Evolutionary conservation across 345 rosid genomes (phyloP).

Genomic region (Mallotus nudiflorus): DNA sequence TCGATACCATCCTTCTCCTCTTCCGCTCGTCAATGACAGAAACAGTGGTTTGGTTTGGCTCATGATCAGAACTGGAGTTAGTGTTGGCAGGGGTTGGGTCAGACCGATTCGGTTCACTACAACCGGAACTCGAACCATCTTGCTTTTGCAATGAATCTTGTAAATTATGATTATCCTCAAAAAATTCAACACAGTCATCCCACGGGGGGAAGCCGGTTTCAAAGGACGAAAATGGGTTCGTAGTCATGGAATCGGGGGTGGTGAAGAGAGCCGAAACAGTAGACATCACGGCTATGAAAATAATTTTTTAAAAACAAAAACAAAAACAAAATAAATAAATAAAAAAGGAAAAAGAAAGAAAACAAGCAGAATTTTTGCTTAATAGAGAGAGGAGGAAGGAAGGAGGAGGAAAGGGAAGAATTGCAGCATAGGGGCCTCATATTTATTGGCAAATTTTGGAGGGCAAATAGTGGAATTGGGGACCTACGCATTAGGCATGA

Average conservation of each 20-base stretch:
- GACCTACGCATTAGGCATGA: conserved; percentile 13
- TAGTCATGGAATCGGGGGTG: conserved; percentile 35
- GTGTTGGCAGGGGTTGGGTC: conserved; percentile 28
- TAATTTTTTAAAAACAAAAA: background rate
- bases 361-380: background rate
- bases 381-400: conserved; percentile 38
- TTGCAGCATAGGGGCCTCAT: conserved; percentile 52
- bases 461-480: too few species aligned
- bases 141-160: conserved; percentile 37
- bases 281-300: conserved; percentile 46
- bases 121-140: conserved; percentile 40
- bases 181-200: conserved; percentile 55
- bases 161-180: conserved; percentile 14
- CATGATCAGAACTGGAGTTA: conserved; percentile 38
- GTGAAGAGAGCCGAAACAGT: conserved; percentile 43
- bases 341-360: too few species aligned
- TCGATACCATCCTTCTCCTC: conserved; percentile 75
- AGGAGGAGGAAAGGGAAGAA: conserved; percentile 91
- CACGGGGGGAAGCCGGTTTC: conserved; percentile 59
- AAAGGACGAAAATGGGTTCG: conserved; percentile 40
- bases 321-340: too few species aligned
- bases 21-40: conserved; percentile 56
- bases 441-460: conserved; percentile 56
- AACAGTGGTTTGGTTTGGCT: conserved; percentile 28
- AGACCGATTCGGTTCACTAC: conserved; percentile 37